phyloP scores from a whole-genome alignment of 78 protist genomes.

The Bodo saltans region DNA sequence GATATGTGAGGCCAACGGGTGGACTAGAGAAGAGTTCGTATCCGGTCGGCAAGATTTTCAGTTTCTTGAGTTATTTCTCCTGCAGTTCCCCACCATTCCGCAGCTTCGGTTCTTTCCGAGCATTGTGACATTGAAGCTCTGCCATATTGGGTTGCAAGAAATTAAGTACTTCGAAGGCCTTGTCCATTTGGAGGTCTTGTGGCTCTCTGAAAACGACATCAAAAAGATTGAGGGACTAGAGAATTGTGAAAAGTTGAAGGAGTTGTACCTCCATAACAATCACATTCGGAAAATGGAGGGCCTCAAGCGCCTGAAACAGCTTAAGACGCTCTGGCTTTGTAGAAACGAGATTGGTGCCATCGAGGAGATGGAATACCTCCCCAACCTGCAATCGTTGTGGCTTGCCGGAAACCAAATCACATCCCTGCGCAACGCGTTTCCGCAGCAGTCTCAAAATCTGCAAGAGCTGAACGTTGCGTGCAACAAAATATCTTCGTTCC shows the following conservation, averaged over 20 bases:
- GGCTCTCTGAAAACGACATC: slow-evolving; percentile 21
- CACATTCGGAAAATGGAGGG: not conserved
- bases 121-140: not conserved
- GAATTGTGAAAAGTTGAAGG: slow-evolving; percentile 8
- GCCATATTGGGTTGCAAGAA: not conserved
- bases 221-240: slow-evolving; percentile 25
- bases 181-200: not conserved
- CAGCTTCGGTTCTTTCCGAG: not conserved
- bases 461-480: slow-evolving; percentile 49
- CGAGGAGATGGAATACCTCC: not conserved
- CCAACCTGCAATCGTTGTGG: too few species aligned
- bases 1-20: too few species aligned
- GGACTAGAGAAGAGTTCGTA: too few species aligned
- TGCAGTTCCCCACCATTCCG: not conserved
- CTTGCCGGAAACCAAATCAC: too few species aligned
- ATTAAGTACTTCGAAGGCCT: not conserved
- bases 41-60: too few species aligned
- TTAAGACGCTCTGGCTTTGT: slow-evolving; percentile 22
- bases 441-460: too few species aligned
- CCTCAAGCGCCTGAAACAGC: not conserved
- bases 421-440: not conserved
- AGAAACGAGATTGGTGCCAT: slow-evolving; percentile 9
- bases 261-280: slow-evolving; percentile 46
- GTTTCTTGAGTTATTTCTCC: not conserved
- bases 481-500: slow-evolving; percentile 43